Percentiles rank a stretch among this genome's conserved stretches.
phyloP scores from a whole-genome alignment of 768 basidiomycete genomes.

The Serendipita sp. region DNA sequence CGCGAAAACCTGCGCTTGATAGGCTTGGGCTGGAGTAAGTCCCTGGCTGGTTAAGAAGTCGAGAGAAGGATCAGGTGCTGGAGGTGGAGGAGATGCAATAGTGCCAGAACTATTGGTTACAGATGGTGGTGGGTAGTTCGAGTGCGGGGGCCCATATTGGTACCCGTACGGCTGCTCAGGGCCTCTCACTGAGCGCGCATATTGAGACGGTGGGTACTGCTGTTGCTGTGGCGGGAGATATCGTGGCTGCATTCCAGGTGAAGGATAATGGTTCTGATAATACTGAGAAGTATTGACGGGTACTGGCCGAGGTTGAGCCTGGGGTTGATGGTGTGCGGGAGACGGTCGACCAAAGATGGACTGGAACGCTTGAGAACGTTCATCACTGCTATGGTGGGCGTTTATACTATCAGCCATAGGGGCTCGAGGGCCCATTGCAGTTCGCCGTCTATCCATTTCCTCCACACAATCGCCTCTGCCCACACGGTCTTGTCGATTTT shows the following conservation, averaged over 20 bases:
- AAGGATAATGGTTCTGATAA: slow-evolving; percentile 17
- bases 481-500: not conserved
- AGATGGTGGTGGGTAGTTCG: slow-evolving; percentile 30
- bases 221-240: slow-evolving; percentile 14
- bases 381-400: slow-evolving; percentile 22
- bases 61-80: slow-evolving; percentile 31
- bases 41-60: slow-evolving; percentile 33
- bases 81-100: slow-evolving; percentile 32
- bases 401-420: not conserved
- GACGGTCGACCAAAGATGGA: slow-evolving; percentile 74
- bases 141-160: slow-evolving; percentile 18
- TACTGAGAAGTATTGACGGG: slow-evolving; percentile 14
- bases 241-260: slow-evolving; percentile 16
- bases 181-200: slow-evolving; percentile 18
- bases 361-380: slow-evolving; percentile 69
- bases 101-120: slow-evolving; percentile 35
- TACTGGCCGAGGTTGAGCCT: slow-evolving; percentile 14
- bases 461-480: not conserved
- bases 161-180: slow-evolving; percentile 11
- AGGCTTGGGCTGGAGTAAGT: slow-evolving; percentile 63
- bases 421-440: slow-evolving; percentile 1
- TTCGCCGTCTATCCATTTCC: slow-evolving; percentile 1
- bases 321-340: slow-evolving; percentile 28
- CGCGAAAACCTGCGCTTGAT: slow-evolving; percentile 57
- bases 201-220: slow-evolving; percentile 9